Base-by-base conservation (phyloP, 495 filamentous ascomycete genomes). In the Staphylotrichum longicolle region DNA sequence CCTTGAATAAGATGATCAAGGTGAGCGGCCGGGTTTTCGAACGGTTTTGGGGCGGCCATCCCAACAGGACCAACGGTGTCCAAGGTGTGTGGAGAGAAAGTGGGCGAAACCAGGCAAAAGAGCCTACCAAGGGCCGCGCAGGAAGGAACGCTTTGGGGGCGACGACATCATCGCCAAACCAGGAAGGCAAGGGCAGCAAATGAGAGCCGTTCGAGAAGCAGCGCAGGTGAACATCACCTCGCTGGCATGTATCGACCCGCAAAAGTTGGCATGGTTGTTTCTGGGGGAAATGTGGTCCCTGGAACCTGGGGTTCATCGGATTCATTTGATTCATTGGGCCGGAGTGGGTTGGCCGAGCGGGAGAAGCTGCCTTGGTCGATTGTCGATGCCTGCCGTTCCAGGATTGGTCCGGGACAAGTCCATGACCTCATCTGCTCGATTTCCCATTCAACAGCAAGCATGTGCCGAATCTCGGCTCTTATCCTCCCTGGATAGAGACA, bases 361-460 rank as follows among this genome's bases (percentile, higher is more conserved):
- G 35, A 41, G 35, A 39, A 41, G n/a, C n/a, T 51, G 48, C 48
- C 48, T 51, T 51, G 48, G 30, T 35, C n/a, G 48, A 33, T 15
- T 39, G 51, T 14, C 35, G 51, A 53, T 53, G 14, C n/a, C 35
- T 53, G 51, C 51, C 20, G 52, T 14, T 54, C n/a, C 39, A 14
- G 52, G 52, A 41, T 44, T 54, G 52, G 52, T 8, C 15, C 34
- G 35, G 20, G n/a, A 27, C 20, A 9, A 20, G 10, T 15, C 15
- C 52, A 54, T 54, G 52, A 54, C 52, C 39, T 54, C 52, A 54
- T 54, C n/a, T 14, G n/a, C 42, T 14, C 14, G 8, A 30, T 39
- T 3, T 15, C 20, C 20, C 20, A 27, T 27, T 27, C 20, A 27
- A 27, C 20, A 27, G 20, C 1, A 27, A 27, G 20, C 20, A 27